These are phyloP conservation scores for Kwoniella shivajii DNA, from an alignment of 1,284 basidiomycete species.

Conservation along the genomic window DNA sequence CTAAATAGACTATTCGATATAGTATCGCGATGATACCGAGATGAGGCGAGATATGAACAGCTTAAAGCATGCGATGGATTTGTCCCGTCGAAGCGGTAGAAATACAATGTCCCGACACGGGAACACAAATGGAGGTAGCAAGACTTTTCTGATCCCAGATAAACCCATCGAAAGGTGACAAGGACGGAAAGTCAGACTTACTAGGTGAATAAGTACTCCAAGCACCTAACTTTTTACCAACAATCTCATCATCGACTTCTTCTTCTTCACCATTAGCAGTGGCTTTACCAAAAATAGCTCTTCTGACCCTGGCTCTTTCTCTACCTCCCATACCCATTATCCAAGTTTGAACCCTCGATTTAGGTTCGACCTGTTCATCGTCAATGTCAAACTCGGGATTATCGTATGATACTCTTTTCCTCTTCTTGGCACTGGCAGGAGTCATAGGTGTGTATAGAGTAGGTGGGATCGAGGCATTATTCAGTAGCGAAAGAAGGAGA, in stretches of 20 bases:
- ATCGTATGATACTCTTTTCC: constrained; percentile 34
- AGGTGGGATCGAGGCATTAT: constrained; percentile 46
- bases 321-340: constrained; percentile 39
- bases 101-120: no score
- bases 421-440: constrained; percentile 27
- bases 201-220: constrained; percentile 20
- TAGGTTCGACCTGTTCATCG: constrained; percentile 41
- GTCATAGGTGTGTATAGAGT: constrained; percentile 26
- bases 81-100: no score
- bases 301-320: constrained; percentile 40
- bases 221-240: constrained; percentile 1
- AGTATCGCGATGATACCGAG: no score
- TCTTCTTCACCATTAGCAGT: constrained; percentile 28
- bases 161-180: neutral
- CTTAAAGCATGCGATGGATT: no score
- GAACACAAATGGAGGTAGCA: no score
- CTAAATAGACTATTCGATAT: no score
- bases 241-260: constrained; percentile 18
- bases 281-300: constrained; percentile 25
- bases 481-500: constrained; percentile 46
- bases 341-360: constrained; percentile 42
- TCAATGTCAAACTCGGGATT: constrained; percentile 45
- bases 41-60: no score
- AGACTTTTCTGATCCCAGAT: no score
- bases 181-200: constrained; percentile 8